Base-by-base conservation (phyloP, 1,284 basidiomycete species). In the Leccinum ponderosum region DNA sequence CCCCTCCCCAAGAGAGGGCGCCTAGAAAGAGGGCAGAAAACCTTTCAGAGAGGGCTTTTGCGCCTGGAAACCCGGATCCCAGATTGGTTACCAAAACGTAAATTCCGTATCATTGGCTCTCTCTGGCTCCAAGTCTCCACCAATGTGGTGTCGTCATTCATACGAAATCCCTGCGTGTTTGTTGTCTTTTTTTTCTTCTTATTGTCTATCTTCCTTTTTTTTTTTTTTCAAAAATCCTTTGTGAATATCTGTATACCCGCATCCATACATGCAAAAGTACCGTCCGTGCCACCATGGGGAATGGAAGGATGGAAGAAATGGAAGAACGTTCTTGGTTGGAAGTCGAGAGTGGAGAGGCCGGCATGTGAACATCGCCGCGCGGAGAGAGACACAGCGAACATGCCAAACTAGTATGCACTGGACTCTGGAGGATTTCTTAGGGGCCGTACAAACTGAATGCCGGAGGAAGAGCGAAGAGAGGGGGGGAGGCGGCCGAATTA, bases 1-100 rank as follows among this genome's bases (percentile, higher is more conserved):
- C 42, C 42, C 20, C 20, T 47, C 44, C 20, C 20, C 42, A 44
- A 20, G 20, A 22, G 44, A 47, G 44, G 44, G n/a, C 17, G 3
- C 11, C 17, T 47, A 47, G 17, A 47, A 47, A 47, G 17, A 47
- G 42, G 44, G 44, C 11, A 20, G 17, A 44, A 5, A 17, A 44
- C 42, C 42, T 44, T 44, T 22, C 44, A 47, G 44, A 47, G 33
- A 35, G 42, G 17, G 3, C n/a, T 6, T 47, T 47, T 20, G 17
- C 42, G 20, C 44, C 44, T 47, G 48, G 48, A 25, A 50, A 22
- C 14, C 14, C 9, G 47, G 47, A 22, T 22, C 22, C 22, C 48
- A 15, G 33, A 68, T 68, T 68, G 61, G 64, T 61, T 59, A 70
- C n/a, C 33, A 59, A 60, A 15, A 44, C 17, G 31, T 50, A 31